These are phyloP conservation scores for Eragrostis tef DNA, from an alignment of 202 grass and related monocot genomes.

Conservation along the genomic window DNA sequence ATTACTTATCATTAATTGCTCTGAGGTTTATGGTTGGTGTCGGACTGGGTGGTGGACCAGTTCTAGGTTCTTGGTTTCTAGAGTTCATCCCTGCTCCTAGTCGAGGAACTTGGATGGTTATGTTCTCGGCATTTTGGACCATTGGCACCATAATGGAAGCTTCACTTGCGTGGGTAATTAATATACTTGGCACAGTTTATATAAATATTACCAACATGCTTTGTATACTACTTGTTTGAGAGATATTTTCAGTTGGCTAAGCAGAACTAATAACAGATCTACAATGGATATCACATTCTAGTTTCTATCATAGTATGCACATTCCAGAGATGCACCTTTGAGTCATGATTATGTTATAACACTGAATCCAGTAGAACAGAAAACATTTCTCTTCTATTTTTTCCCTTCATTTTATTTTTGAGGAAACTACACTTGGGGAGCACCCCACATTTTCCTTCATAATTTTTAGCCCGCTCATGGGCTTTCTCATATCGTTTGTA, in stretches of 20 bases:
- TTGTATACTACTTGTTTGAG: background rate
- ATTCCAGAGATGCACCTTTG: background rate
- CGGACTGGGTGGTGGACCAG: constrained; percentile 83
- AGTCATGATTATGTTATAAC: background rate
- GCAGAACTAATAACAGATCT: background rate
- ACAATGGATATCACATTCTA: background rate
- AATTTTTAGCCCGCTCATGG: background rate
- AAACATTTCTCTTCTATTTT: background rate
- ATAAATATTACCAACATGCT: background rate
- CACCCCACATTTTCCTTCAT: background rate
- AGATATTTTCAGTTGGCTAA: constrained; percentile 1
- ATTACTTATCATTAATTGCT: constrained; percentile 79
- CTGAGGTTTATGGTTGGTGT: constrained; percentile 93
- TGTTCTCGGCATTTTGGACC: constrained; percentile 91
- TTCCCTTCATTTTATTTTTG: background rate
- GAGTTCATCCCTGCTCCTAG: constrained; percentile 94
- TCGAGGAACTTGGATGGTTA: constrained; percentile 94
- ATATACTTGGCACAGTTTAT: constrained; percentile 36
- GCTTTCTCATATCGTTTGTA: background rate
- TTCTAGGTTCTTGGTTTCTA: constrained; percentile 95
- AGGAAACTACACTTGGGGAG: background rate
- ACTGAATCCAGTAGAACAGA: constrained; percentile 2
- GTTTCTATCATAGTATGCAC: background rate
- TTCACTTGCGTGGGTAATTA: constrained; percentile 92
- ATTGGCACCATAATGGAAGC: constrained; percentile 96